Evolutionary conservation across 2,329 filamentous ascomycete species (phyloP).

Genomic region (Cercospora sp.): DNA sequence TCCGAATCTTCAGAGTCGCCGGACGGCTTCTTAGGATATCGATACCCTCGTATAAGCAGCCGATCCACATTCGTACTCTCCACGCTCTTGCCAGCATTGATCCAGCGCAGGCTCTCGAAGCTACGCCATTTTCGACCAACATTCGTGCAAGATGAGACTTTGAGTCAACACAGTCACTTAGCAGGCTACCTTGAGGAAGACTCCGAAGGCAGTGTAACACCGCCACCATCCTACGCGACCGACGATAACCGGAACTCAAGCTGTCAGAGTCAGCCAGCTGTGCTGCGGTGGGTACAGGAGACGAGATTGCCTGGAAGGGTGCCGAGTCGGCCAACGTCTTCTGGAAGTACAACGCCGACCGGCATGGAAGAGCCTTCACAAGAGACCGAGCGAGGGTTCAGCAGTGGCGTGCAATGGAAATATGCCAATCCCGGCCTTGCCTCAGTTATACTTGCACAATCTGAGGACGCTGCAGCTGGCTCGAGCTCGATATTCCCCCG

Average conservation of each 20-base stretch:
- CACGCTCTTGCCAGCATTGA: constrained; percentile 54
- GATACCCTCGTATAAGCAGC: background rate
- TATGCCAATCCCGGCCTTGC: constrained; percentile 54
- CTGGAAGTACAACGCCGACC: constrained; percentile 23
- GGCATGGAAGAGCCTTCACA: constrained; percentile 4
- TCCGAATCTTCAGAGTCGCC: constrained; percentile 1
- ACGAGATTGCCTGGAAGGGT: constrained; percentile 10
- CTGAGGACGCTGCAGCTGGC: constrained; percentile 45
- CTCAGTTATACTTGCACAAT: constrained; percentile 49
- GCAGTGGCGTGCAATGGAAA: constrained; percentile 51
- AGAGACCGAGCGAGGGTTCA: constrained; percentile 10
- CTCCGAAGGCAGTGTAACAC: constrained; percentile 34
- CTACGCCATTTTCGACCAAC: constrained; percentile 48
- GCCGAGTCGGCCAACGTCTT: constrained; percentile 28
- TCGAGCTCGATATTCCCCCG: constrained; percentile 55
- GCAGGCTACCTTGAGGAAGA: constrained; percentile 25
- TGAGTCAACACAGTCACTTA: constrained; percentile 8
- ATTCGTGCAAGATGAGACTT: constrained; percentile 13
- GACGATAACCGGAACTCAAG: constrained; percentile 8
- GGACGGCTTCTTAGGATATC: background rate
- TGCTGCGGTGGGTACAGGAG: constrained; percentile 15
- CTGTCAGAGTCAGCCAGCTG: constrained; percentile 19
- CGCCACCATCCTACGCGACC: constrained; percentile 40
- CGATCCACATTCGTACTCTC: constrained; percentile 50
- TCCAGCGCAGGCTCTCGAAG: constrained; percentile 54